These are phyloP conservation scores for Cenchrus americanus DNA, from an alignment of 176 grass and related monocot species.

Conservation along the genomic window DNA sequence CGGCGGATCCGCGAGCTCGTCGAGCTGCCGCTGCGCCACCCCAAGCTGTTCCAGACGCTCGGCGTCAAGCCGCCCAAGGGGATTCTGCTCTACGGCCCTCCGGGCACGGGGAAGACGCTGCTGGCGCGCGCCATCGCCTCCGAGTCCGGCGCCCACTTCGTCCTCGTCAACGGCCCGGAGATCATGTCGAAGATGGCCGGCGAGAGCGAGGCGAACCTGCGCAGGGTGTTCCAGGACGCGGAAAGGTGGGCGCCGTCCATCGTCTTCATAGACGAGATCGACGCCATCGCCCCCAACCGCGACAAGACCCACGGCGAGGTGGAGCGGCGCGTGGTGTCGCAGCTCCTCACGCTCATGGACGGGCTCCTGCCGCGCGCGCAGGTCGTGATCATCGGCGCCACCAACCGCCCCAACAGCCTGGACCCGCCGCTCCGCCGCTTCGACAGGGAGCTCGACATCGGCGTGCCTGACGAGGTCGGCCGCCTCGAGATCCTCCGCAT, in stretches of 20 bases:
- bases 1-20: conserved; percentile 65
- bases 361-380: conserved; percentile 48
- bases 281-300: conserved; percentile 58
- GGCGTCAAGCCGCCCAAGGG: conserved; percentile 62
- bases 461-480: conserved; percentile 58
- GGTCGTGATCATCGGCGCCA: conserved; percentile 60
- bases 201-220: conserved; percentile 53
- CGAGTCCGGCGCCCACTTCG: conserved; percentile 58
- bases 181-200: conserved; percentile 62
- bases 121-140: conserved; percentile 57
- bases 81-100: conserved; percentile 64
- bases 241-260: conserved; percentile 17
- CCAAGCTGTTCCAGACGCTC: conserved; percentile 58
- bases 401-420: conserved; percentile 62
- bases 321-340: conserved; percentile 57
- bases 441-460: conserved; percentile 61
- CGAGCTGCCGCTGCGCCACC: conserved; percentile 65
- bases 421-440: conserved; percentile 57
- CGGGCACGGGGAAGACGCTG: conserved; percentile 67
- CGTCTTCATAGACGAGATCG: conserved; percentile 66
- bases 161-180: conserved; percentile 56
- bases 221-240: conserved; percentile 48
- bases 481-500: conserved; percentile 66
- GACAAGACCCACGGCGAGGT: conserved; percentile 66
- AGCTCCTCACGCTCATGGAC: conserved; percentile 68